Evolutionary conservation across 805 yeast genomes (phyloP), one percentile per base, ranked within the genome.

Genomic region (Torulaspora maleeae): DNA sequence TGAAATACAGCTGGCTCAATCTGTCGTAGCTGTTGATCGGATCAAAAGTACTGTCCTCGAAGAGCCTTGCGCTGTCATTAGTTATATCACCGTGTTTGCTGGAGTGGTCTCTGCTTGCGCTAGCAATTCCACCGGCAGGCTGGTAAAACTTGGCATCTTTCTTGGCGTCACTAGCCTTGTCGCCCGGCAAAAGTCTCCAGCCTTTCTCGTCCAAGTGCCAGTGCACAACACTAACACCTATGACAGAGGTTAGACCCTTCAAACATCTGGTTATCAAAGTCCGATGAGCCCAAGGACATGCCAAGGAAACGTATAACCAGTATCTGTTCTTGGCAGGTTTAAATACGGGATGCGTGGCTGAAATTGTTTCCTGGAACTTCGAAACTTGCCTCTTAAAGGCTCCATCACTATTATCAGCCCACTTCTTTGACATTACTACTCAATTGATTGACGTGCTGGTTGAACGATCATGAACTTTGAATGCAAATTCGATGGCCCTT

Each of bases 221-320:
- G 64, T 89, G 95, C 10, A 91, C 97, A 32, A 87, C 88, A 16
- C 90, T 79, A 27, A 82, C 73, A 2, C 80, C 77, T 49, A 83
- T 79, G 9, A 82, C 66, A 1, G 77, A 68, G 1, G 74, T 67
- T 40, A 84, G 64, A 1, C 96, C 95, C 69, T 89, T 88, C 51
- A 91, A 70, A 10, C 75, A 66, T 43, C 96, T 70, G 2, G 82
- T 74, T 43, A 88, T 82, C 47, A 90, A 71, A 0, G 90, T 79
- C 51, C 98, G 75, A 61, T 87, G 95, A 1, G 97, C 97, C 78
- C 97, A 91, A 3, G 99, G 98, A 67, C 99, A 91, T 1, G 96
- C 96, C 39, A 75, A 72, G 0, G 93, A 83, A 9, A 88, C 95
- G 57, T 85, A 90, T 44, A 89, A 74, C 67, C 90, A 95, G 62